Conservation (phyloP, 352 stramenopile genomes). For the Globisporangium ultimum region DNA sequence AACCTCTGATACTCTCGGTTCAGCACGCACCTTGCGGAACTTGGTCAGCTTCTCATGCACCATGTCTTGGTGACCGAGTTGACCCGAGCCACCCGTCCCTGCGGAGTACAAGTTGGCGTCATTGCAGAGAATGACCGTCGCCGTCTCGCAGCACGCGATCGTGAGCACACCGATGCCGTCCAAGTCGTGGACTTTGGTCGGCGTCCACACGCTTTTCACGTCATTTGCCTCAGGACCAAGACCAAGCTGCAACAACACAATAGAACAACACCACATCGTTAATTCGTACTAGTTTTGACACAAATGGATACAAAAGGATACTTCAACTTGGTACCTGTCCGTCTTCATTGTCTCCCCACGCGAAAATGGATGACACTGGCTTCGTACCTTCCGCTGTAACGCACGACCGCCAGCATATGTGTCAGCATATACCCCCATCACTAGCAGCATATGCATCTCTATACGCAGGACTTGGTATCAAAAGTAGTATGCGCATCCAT, state of each 20-base stretch:
- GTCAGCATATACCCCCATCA: not conserved
- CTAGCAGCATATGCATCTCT: not conserved
- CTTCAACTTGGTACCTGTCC: conserved; percentile 41
- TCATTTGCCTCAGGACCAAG: conserved; percentile 31
- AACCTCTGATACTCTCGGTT: not conserved
- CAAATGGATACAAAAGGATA: not conserved
- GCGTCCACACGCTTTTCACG: conserved; percentile 51
- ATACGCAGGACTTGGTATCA: too few relatives aligned
- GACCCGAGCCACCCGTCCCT: conserved; percentile 51
- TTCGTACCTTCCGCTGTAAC: conserved; percentile 30
- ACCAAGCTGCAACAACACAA: conserved; percentile 33
- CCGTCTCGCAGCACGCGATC: conserved; percentile 64
- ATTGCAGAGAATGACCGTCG: conserved; percentile 58
- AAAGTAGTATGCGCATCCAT: too few relatives aligned
- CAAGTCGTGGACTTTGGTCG: conserved; percentile 56
- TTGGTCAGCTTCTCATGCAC: conserved; percentile 77
- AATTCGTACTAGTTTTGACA: too few relatives aligned
- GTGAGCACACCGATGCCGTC: conserved; percentile 56
- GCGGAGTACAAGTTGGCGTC: conserved; percentile 75
- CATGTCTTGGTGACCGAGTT: conserved; percentile 73
- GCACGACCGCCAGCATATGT: not conserved
- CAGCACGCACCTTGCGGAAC: conserved; percentile 57
- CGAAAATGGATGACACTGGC: conserved; percentile 58
- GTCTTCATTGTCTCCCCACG: conserved; percentile 79
- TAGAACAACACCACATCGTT: not conserved